Base-by-base conservation (phyloP, 768 basidiomycete genomes). In the Psilocybe cubensis region DNA sequence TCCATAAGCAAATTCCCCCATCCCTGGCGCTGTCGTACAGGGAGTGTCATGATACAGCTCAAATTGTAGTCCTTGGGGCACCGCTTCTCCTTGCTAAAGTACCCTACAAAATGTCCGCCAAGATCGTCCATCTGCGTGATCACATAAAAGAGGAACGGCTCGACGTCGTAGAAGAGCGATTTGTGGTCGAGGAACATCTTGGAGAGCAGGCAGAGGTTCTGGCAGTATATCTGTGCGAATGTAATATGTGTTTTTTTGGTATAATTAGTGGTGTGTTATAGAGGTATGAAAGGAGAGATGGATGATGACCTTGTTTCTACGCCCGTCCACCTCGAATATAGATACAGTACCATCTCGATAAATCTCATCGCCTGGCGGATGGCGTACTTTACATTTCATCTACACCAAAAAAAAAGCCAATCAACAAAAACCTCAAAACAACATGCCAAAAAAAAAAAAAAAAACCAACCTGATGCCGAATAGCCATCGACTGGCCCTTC, bases 121-220 rank as follows among this genome's bases (percentile, higher is more conserved):
- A 83, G 74, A 33, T 94, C 93, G 74, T 97, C 93, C 56, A 84
- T 81, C 69, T 97, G 92, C 3, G 96, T 91, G 78, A 97, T 92
- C 62, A 99, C 96, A 72, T 99, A 99, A 77, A 99, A 99, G 44
- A 99, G 77, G 74, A 99, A 99, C 0, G 97, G 97, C 73, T 99
- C 97, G 62, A 98, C 96, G 74, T 98, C 96, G 76, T 98, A 98
- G 74, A 98, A 98, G 48, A 98, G 84, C 17, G 96, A 98, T 73
- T 98, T 98, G 78, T 97, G 95, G 71, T 98, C 94, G 63, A 98
- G 84, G 74, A 98, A 98, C 96, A 98, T 98, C 74, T 97, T 98
- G 56, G 96, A 96, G 35, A 98, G 81, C 58, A 98, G 80, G 73
- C 96, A 98, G 24, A 99, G 83, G 72, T 99, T 98, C 71, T 99